These are phyloP conservation scores for Lactarius evosmus DNA, from an alignment of 768 basidiomycete genomes.

Conservation along the genomic window DNA sequence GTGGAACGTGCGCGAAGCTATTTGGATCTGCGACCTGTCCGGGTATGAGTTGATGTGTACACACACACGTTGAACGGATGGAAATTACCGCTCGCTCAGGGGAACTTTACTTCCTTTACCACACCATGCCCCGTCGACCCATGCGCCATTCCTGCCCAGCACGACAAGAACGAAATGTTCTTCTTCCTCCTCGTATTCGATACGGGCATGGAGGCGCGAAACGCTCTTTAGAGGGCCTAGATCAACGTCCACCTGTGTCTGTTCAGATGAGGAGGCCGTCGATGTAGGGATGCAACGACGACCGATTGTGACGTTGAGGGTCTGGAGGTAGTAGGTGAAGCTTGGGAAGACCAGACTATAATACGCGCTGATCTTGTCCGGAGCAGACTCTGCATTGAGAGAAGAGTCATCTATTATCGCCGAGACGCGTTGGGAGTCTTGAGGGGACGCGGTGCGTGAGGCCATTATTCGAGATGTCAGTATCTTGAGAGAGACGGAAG, in stretches of 20 bases:
- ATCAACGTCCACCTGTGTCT: slow-evolving; percentile 74
- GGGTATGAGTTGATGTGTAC: slow-evolving; percentile 27
- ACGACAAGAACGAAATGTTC: slow-evolving; percentile 88
- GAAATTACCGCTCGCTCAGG: slow-evolving; percentile 71
- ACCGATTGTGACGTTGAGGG: slow-evolving; percentile 90
- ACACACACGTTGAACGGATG: neutral
- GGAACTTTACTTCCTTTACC: slow-evolving; percentile 85
- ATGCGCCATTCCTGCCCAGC: slow-evolving; percentile 94
- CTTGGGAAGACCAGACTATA: slow-evolving; percentile 91
- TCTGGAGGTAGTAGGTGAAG: slow-evolving; percentile 97
- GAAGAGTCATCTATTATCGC: slow-evolving; percentile 33
- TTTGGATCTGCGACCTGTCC: slow-evolving; percentile 88
- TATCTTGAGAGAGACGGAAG: slow-evolving; percentile 30
- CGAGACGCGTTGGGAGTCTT: slow-evolving; percentile 33
- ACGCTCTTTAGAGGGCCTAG: slow-evolving; percentile 96
- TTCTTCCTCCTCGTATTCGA: slow-evolving; percentile 89
- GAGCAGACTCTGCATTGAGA: slow-evolving; percentile 33
- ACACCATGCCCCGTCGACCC: slow-evolving; percentile 97
- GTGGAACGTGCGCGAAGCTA: slow-evolving; percentile 94
- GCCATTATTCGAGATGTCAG: slow-evolving; percentile 18
- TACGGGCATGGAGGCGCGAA: slow-evolving; percentile 93
- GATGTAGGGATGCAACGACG: slow-evolving; percentile 69
- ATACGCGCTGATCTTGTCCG: slow-evolving; percentile 87
- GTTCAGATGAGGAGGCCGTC: slow-evolving; percentile 57
- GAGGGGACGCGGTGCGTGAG: slow-evolving; percentile 31